Evolutionary conservation across 192 early-diverging fungal genomes (phyloP), one percentile per base, ranked within the genome.

Genomic region (Dissophora globulifera): DNA sequence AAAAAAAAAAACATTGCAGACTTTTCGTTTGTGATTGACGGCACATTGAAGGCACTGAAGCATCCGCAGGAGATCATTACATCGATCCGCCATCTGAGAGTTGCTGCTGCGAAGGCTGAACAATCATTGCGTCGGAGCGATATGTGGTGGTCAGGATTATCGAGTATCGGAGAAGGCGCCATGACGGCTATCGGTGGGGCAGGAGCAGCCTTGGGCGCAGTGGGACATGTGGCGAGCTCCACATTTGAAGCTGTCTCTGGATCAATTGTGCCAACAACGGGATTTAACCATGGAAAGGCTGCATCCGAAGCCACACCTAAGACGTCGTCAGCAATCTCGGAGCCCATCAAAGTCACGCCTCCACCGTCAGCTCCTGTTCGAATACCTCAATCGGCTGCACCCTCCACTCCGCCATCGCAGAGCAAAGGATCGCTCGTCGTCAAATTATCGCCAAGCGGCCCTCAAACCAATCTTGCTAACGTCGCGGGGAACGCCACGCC

Each of bases 1-100:
- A n/a, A n/a, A n/a, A n/a, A n/a, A n/a, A n/a, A n/a, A n/a, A n/a
- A n/a, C n/a, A n/a, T 38, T 58, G 8, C 50, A 75, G 70, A 75
- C 25, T 75, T 75, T 33, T 75, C 70, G 12, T 75, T 75, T 75
- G 70, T 75, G 11, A 75, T 75, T 19, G 70, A 75, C 19, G 70
- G 70, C n/a, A 75, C 70, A 3, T 33, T 75, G 56, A 65, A 53
- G 30, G 70, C 70, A 0, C 30, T 75, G 2, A 63, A 48, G 30
- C 70, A 75, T 22, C 70, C 70, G 2, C 62, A 75, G 20, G 70
- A 75, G 33, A 40, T 75, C 25, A 60, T 66, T 19, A 20, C 55
- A 2, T 48, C 55, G 20, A 65, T 75, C n/a, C 70, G 70, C 16
- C 70, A 75, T 20, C 25, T 75, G n/a, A 49, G 62, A 31, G 31